Evolutionary conservation across 1,284 basidiomycete species (phyloP), one percentile per base, ranked within the genome.

Genomic region (Trametes versicolor): DNA sequence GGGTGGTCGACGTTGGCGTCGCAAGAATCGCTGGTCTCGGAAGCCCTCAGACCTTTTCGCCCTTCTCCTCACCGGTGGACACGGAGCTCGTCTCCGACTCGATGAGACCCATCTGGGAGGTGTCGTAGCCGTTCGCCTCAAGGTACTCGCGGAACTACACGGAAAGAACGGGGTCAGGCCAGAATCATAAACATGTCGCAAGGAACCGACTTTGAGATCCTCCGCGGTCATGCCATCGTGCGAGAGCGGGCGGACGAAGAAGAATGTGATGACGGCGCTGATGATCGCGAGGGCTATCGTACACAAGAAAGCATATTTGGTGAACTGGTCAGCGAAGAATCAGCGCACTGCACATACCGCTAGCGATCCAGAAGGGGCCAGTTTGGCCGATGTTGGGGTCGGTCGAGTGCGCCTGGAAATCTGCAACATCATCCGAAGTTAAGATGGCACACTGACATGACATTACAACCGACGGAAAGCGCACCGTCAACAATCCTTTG

Each of bases 211-310:
- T 69, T 77, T 79, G 45, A 74, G 78, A 77, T 97, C 94, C 78
- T 96, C 94, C 52, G 86, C 82, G 25, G 79, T 78, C 93, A 97
- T 96, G 47, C 91, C 90, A 70, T 97, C 94, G 36, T 88, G 85
- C 21, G 82, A 81, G 62, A 97, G 84, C 48, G 93, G 91, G 48
- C 83, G 84, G 73, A 98, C 88, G 78, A 94, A 90, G 77, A 94
- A 75, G 70, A 90, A 83, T 0, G 91, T 90, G 70, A 95, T 79
- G 8, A 89, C 23, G 0, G 95, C 94, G 62, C 93, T 93, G 61
- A 96, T 70, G 55, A 97, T 72, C 8, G 95, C 95, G 49, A 97
- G 84, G 45, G 84, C 87, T 76, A 29, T 49, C 8, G 72, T 69
- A 66, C 5, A 56, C 37, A 45, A 19, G 59, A 25, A 41, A 45